Evolutionary conservation across 2,329 filamentous ascomycete genomes (phyloP).

Genomic region (Apiospora kogelbergensis): DNA sequence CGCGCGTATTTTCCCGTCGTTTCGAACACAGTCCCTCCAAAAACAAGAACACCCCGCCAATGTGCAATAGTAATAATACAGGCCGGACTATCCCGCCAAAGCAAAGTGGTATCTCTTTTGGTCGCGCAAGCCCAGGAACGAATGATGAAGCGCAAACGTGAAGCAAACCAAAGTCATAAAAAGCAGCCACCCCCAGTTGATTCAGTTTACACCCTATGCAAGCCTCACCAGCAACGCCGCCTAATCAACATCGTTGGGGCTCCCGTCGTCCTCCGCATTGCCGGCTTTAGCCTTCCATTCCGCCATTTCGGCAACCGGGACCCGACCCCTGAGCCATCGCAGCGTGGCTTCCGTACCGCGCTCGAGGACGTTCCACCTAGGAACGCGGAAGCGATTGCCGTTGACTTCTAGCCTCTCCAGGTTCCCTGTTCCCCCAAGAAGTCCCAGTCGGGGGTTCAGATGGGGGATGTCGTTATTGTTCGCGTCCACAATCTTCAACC

Average conservation of each 20-base stretch:
- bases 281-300: conserved; percentile 52
- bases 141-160: neutral
- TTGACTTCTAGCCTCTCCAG: conserved; percentile 71
- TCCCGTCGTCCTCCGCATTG: conserved; percentile 33
- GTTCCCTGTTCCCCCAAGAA: conserved; percentile 64
- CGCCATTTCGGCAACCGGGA: conserved; percentile 62
- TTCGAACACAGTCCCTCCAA: neutral
- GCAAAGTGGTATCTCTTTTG: conserved; percentile 9
- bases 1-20: neutral
- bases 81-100: neutral
- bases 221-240: neutral
- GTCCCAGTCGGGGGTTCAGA: conserved; percentile 76
- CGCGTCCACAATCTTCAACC: conserved; percentile 74
- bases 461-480: conserved; percentile 84
- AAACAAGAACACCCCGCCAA: neutral
- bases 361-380: conserved; percentile 78
- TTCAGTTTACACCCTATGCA: neutral
- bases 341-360: conserved; percentile 85
- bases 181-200: neutral
- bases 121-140: neutral
- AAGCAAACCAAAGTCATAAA: neutral
- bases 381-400: conserved; percentile 86
- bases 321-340: conserved; percentile 75
- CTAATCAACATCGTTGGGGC: conserved; percentile 21
- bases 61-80: neutral